Base-by-base conservation (phyloP, 768 basidiomycete species). In the Leccinum obscurum region DNA sequence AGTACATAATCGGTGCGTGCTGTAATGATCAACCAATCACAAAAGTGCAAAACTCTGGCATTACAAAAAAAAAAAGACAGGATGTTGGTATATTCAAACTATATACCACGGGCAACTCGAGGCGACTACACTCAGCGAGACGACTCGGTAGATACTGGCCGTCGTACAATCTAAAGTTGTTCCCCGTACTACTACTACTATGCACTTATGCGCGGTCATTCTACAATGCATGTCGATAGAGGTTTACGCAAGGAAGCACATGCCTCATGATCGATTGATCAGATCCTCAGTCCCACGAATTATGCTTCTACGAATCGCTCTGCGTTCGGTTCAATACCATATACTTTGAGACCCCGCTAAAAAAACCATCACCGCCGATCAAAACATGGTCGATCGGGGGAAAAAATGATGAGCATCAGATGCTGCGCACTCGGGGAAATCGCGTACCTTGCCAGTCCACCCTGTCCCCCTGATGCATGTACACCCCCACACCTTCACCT, bases 401-500 rank as follows among this genome's bases (percentile, higher is more conserved):
- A 20, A 46, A 46, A 20, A 13, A n/a, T 41, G 28, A 50, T 50
- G 24, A 50, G 24, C 49, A 46, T 24, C 20, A 15, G 3, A 17
- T 15, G 5, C 49, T 35, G 17, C 17, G 26, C 5, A 5, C 1
- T 32, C 9, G 11, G 26, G 6, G 3, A 48, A 26, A 55, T 48
- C 4, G 7, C 78, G n/a, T 50, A 84, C 83, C 79, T 80, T 83
- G 39, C 53, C 55, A 35, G 64, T 64, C 50, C 81, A 81, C 50
- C 81, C 83, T 3, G 70, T 73, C n/a, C 73, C 75, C 24, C 74
- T 82, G 17, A 85, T 64, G 7, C 75, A 72, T 63, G 80, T 83
- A 62, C 84, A 84, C 7, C 85, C 85, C 77, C 79, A 87, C 11
- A 84, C 80, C 58, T 77, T 82, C 64, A 88, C 67, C 37, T 78